Percentiles rank a stretch among this genome's conserved stretches.
Evolutionary conservation across 257 asterid genomes (phyloP).

Genomic region (Ilex aquifolium): DNA sequence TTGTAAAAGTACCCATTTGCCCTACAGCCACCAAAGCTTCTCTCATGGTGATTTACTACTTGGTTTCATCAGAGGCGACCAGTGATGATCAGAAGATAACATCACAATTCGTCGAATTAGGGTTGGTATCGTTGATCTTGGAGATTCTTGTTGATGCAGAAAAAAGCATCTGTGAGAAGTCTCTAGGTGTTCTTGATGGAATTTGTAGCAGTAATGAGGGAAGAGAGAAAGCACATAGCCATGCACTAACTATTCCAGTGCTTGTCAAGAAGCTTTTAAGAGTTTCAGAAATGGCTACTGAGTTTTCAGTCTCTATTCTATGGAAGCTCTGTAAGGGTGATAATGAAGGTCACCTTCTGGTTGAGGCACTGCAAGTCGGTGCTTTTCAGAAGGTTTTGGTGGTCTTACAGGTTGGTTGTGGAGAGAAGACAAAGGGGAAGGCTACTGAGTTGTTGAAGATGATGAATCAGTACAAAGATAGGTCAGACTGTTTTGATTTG

Average conservation of each 20-base stretch:
- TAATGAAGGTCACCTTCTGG: constrained; percentile 19
- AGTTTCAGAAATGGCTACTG: constrained; percentile 56
- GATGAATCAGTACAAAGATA: constrained; percentile 55
- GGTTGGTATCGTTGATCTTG: constrained; percentile 45
- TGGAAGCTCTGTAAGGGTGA: constrained; percentile 54
- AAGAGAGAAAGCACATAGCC: constrained; percentile 26
- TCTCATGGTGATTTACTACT: constrained; percentile 41
- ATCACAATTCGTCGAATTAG: constrained; percentile 33
- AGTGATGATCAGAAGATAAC: constrained; percentile 4
- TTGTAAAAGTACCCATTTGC: constrained; percentile 51
- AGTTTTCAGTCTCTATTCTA: constrained; percentile 39
- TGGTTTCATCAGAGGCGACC: constrained; percentile 14
- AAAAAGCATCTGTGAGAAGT: constrained; percentile 44
- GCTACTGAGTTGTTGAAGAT: constrained; percentile 61
- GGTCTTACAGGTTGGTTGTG: constrained; percentile 70
- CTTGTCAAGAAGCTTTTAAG: constrained; percentile 69
- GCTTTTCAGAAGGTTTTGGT: constrained; percentile 76
- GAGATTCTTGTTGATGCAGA: constrained; percentile 69
- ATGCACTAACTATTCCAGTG: constrained; percentile 53
- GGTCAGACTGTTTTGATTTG: constrained; percentile 59
- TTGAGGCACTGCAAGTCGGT: constrained; percentile 66
- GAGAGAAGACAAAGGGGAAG: constrained; percentile 45
- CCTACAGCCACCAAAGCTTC: constrained; percentile 58
- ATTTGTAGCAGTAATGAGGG: constrained; percentile 43
- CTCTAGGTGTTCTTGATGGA: constrained; percentile 45